Conservation (phyloP, 225 moss, liverwort and hornwort species). For the Asterella californica region DNA sequence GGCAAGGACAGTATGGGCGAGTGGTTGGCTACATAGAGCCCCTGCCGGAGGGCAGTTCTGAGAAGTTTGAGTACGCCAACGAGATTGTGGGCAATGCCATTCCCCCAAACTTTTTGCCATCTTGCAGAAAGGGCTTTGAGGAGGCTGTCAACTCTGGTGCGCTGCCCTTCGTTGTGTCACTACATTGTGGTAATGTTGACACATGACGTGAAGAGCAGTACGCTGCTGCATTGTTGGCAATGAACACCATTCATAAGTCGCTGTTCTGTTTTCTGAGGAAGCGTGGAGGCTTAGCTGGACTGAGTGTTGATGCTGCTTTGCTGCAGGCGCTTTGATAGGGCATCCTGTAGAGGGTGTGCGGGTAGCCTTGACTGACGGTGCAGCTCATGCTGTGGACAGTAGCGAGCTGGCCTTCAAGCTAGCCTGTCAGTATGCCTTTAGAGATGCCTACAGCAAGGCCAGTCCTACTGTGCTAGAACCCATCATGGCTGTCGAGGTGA, state of each 20-base stretch:
- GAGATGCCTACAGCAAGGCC: constrained; percentile 70
- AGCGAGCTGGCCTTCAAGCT: constrained; percentile 91
- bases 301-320: too few relatives aligned
- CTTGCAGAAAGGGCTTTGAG: constrained; percentile 88
- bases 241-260: too few relatives aligned
- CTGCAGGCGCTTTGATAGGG: too few relatives aligned
- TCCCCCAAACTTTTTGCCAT: constrained; percentile 78
- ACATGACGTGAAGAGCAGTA: too few relatives aligned
- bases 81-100: constrained; percentile 82
- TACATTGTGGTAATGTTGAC: too few relatives aligned
- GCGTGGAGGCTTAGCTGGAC: too few relatives aligned
- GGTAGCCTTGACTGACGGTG: constrained; percentile 73
- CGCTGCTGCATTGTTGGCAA: too few relatives aligned
- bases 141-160: constrained; percentile 89
- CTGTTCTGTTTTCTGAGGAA: too few relatives aligned
- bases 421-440: constrained; percentile 78
- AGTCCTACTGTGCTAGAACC: constrained; percentile 80
- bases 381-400: constrained; percentile 82
- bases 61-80: constrained; percentile 89
- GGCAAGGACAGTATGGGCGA: constrained; percentile 89
- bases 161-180: too few relatives aligned
- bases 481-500: constrained; percentile 93
- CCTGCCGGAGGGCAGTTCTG: constrained; percentile 64
- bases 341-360: constrained; percentile 89
- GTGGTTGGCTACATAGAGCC: constrained; percentile 82